Evolutionary conservation across 306 rosid genomes (phyloP), one percentile per base, ranked within the genome.

Genomic region (Lathyrus tuberosus): DNA sequence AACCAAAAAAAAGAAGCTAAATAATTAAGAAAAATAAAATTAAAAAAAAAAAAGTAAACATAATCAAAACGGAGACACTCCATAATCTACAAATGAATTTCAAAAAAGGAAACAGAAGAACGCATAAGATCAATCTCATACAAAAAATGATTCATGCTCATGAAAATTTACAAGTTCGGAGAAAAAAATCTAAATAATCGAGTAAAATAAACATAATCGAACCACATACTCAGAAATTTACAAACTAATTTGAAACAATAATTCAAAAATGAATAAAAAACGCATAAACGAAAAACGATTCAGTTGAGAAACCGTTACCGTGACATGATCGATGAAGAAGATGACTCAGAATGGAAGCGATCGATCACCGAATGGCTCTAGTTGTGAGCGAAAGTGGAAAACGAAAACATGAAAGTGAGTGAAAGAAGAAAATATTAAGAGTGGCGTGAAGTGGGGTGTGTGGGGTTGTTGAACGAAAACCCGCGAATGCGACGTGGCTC

Each of bases 401-500:
- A 26, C 30, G 30, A 26, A 26, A 26, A 3, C 12, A 10, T 62
- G 71, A 52, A 44, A 72, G 78, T 78, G 73, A 65, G 83, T 65
- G 67, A 8, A 66, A 58, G 71, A 73, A 63, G 44, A 41, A 63
- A 4, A 20, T 2, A 47, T 38, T 57, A 49, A 54, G 58, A 7
- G 61, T 57, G 72, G 24, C 4, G 75, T 69, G 78, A 57, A 57
- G 62, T 57, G 41, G 8, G 7, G 16, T 28, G 38, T 57, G 62
- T 28, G 41, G 62, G 62, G 41, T 57, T 57, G 70, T 13, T 65
- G 47, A 67, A 52, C 2, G 57, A 35, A 63, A 71, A 78, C 68
- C 40, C 12, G 35, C 12, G 37, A 75, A 73, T 7, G 78, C 42
- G 66, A 73, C 72, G 80, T 75, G 83, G 81, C 70, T 40, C n/a